Evolutionary conservation across 176 grass and related monocot genomes (phyloP).

Genomic region (barley (Hordeum vulgare)): DNA sequence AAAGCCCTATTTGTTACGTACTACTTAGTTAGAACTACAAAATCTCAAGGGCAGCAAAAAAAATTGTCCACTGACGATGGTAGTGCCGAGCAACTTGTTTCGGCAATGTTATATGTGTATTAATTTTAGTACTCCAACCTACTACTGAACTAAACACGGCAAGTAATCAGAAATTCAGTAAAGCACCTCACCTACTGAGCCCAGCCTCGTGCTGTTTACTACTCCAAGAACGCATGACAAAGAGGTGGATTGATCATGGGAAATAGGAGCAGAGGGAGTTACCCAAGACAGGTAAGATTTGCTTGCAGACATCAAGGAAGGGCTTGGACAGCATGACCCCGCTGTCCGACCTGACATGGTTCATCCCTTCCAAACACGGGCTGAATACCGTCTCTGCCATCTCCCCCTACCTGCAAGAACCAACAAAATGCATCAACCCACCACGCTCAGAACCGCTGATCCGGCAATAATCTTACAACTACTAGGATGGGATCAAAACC

Average conservation of each 20-base stretch:
- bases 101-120: neutral
- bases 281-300: conserved; percentile 87
- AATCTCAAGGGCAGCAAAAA: neutral
- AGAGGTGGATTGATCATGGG: neutral
- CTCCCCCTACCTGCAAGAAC: conserved; percentile 31
- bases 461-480: neutral
- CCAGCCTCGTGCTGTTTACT: neutral
- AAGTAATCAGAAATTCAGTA: neutral
- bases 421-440: neutral
- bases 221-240: neutral
- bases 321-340: conserved; percentile 82
- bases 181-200: neutral
- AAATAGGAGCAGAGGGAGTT: neutral
- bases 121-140: neutral
- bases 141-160: conserved; percentile 1
- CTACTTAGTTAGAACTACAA: neutral
- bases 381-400: conserved; percentile 86
- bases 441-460: neutral
- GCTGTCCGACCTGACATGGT: conserved; percentile 76
- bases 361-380: conserved; percentile 94
- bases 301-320: conserved; percentile 96
- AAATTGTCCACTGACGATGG: neutral
- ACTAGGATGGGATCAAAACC: neutral
- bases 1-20: neutral
- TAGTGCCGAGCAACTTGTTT: neutral